Percentiles rank a stretch among this genome's conserved stretches.
Conservation (phyloP, 345 rosid genomes). For the Pelargonium nanum region DNA sequence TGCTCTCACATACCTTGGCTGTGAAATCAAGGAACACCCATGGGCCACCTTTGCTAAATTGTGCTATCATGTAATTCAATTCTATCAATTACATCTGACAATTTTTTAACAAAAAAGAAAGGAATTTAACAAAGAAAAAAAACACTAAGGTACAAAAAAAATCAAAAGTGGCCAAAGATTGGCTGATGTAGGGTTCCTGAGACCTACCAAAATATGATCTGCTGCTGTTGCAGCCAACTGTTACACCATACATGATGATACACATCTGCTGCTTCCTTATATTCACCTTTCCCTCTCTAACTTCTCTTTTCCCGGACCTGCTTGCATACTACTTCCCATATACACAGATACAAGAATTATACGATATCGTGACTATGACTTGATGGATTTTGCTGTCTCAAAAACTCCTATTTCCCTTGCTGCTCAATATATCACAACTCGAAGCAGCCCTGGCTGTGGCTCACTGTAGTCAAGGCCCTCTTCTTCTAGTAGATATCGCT, state of each 20-base stretch:
- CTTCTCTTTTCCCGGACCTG: not conserved
- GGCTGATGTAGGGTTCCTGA: slow-evolving; percentile 17
- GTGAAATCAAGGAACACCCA: too few species aligned
- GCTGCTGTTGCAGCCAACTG: too few species aligned
- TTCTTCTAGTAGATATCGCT: slow-evolving; percentile 80
- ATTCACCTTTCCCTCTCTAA: not conserved
- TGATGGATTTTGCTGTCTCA: slow-evolving; percentile 25
- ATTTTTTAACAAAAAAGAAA: slow-evolving; percentile 5
- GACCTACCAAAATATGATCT: slow-evolving; percentile 33
- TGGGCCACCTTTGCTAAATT: slow-evolving; percentile 15
- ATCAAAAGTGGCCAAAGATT: slow-evolving; percentile 15
- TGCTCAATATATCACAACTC: slow-evolving; percentile 65
- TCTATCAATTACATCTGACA: slow-evolving; percentile 53
- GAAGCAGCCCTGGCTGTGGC: slow-evolving; percentile 91
- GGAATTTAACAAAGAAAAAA: slow-evolving; percentile 24
- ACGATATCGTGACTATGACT: slow-evolving; percentile 17
- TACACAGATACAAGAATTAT: slow-evolving; percentile 50
- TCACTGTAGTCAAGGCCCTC: slow-evolving; percentile 80
- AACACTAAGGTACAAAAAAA: slow-evolving; percentile 28
- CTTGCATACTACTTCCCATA: slow-evolving; percentile 26
- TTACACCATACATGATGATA: not conserved
- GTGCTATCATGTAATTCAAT: slow-evolving; percentile 40
- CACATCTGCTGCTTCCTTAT: slow-evolving; percentile 14
- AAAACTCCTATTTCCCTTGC: slow-evolving; percentile 30
- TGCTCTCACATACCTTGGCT: too few species aligned